phyloP scores from a whole-genome alignment of 805 yeast species.

The Pichia heedii region DNA sequence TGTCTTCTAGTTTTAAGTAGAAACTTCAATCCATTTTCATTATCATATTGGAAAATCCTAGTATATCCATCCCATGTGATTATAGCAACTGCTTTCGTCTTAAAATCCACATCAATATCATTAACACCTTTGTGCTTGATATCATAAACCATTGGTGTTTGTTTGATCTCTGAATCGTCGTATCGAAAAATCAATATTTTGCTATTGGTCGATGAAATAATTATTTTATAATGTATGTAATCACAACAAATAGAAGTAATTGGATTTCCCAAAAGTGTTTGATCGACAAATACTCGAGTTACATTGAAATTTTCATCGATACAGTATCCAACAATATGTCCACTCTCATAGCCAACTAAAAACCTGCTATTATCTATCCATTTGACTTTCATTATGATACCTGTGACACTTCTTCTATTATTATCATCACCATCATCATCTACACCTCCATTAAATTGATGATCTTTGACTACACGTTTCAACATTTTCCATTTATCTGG shows the following conservation, averaged over 20 bases:
- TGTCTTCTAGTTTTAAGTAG: slow-evolving; percentile 19
- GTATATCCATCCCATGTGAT: slow-evolving; percentile 47
- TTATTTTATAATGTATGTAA: slow-evolving; percentile 16
- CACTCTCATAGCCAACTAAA: slow-evolving; percentile 66
- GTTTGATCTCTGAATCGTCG: not conserved
- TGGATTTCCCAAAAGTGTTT: slow-evolving; percentile 46
- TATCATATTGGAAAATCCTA: slow-evolving; percentile 25
- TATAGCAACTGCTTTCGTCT: slow-evolving; percentile 24
- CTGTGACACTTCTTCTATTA: slow-evolving; percentile 31
- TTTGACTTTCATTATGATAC: slow-evolving; percentile 56
- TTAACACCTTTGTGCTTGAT: slow-evolving; percentile 33
- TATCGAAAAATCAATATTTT: slow-evolving; percentile 9
- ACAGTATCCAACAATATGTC: slow-evolving; percentile 26
- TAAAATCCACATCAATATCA: slow-evolving; percentile 15
- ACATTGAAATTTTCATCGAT: slow-evolving; percentile 6
- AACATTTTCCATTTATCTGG: slow-evolving; percentile 5
- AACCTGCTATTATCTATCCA: slow-evolving; percentile 30
- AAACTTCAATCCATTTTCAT: slow-evolving; percentile 12
- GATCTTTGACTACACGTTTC: slow-evolving; percentile 23
- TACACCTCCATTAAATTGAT: not conserved
- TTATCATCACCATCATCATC: not conserved
- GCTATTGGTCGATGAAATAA: slow-evolving; percentile 44
- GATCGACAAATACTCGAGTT: slow-evolving; percentile 14
- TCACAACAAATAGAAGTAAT: slow-evolving; percentile 35
- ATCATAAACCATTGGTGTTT: slow-evolving; percentile 1